phyloP scores from a whole-genome alignment of 805 yeast species.

The Sungouiozyma ichnusensis region DNA sequence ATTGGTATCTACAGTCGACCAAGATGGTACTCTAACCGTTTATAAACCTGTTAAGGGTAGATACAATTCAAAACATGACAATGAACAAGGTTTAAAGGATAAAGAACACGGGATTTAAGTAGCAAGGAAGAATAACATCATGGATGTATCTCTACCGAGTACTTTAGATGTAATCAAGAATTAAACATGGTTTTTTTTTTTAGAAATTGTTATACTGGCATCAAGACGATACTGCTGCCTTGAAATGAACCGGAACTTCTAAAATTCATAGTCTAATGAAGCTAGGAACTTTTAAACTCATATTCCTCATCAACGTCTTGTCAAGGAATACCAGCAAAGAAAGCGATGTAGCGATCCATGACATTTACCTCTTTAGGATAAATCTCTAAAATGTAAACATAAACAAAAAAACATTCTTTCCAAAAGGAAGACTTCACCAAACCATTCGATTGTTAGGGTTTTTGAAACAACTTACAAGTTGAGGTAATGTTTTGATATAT shows the following conservation, averaged over 20 bases:
- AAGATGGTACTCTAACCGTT: constrained; percentile 21
- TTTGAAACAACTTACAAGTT: background rate
- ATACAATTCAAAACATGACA: constrained; percentile 8
- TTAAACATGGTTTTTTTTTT: too few species aligned
- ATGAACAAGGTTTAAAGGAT: constrained; percentile 6
- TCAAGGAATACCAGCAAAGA: background rate
- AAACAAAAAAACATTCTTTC: background rate
- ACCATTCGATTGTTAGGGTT: background rate
- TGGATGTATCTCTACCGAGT: too few species aligned
- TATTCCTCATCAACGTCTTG: background rate
- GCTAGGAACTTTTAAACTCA: background rate
- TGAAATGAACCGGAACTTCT: background rate
- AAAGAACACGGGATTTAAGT: background rate
- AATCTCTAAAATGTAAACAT: background rate
- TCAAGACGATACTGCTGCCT: too few species aligned
- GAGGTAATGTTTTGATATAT: background rate
- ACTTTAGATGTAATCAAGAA: too few species aligned
- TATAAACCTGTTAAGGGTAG: constrained; percentile 22
- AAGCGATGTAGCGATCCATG: background rate
- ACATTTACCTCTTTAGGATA: background rate
- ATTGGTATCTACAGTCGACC: constrained; percentile 20
- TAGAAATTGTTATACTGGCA: too few species aligned
- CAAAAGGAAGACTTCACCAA: background rate
- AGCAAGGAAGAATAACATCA: background rate
- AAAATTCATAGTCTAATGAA: background rate